These are phyloP conservation scores for Trichoderma sp. DNA, from an alignment of 2,329 filamentous ascomycete species.

Conservation along the genomic window DNA sequence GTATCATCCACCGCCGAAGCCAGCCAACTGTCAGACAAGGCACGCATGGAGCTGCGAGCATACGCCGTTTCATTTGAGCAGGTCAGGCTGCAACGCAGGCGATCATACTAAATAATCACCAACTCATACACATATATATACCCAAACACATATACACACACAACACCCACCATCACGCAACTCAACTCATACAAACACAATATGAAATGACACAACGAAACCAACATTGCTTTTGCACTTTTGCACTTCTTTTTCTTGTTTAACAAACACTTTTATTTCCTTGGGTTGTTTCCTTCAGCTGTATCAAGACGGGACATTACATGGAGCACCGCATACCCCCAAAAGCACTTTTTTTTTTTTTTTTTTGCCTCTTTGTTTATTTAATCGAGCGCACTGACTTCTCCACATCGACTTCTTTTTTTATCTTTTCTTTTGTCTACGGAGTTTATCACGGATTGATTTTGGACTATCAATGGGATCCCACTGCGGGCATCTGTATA, in stretches of 20 bases:
- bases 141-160: slow-evolving; percentile 2
- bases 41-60: slow-evolving; percentile 75
- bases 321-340: slow-evolving; percentile 55
- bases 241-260: slow-evolving; percentile 24
- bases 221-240: slow-evolving; percentile 26
- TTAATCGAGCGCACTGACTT: slow-evolving; percentile 30
- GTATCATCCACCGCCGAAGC: slow-evolving; percentile 53
- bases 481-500: slow-evolving; percentile 34
- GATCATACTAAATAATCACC: slow-evolving; percentile 52
- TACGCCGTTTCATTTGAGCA: slow-evolving; percentile 91
- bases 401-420: slow-evolving; percentile 26
- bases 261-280: slow-evolving; percentile 22
- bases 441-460: slow-evolving; percentile 29
- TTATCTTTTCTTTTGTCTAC: slow-evolving; percentile 23
- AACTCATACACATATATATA: not conserved
- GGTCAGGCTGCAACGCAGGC: slow-evolving; percentile 61
- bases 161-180: slow-evolving; percentile 33
- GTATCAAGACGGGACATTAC: slow-evolving; percentile 52
- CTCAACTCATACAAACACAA: slow-evolving; percentile 35
- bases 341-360: slow-evolving; percentile 32
- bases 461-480: slow-evolving; percentile 29
- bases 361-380: slow-evolving; percentile 33
- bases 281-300: slow-evolving; percentile 35
- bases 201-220: slow-evolving; percentile 30
- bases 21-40: slow-evolving; percentile 69